Conservation (phyloP, 768 basidiomycete genomes). For the Calocera cornea region DNA sequence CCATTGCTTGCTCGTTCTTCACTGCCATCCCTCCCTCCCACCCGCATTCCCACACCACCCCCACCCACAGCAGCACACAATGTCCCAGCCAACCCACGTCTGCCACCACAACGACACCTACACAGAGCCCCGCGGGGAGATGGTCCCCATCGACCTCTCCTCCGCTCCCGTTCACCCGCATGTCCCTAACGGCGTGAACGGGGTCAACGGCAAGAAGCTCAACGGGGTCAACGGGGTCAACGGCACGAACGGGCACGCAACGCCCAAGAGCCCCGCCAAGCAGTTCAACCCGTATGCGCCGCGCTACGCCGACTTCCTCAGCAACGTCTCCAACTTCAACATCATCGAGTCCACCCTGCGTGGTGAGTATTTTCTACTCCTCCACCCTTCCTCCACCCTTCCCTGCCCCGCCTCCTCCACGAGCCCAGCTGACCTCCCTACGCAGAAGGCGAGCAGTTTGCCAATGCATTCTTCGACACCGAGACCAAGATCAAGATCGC, state of each 20-base stretch:
- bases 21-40: not conserved
- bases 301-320: constrained; percentile 82
- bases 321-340: constrained; percentile 83
- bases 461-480: constrained; percentile 98
- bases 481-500: constrained; percentile 99
- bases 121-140: constrained; percentile 31
- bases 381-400: not conserved
- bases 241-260: constrained; percentile 19
- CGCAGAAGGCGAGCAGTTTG: constrained; percentile 95
- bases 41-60: not conserved
- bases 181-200: constrained; percentile 9
- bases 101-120: not conserved
- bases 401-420: not conserved
- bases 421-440: constrained; percentile 10
- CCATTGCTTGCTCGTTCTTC: not conserved
- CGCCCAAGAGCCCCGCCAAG: constrained; percentile 15
- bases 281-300: constrained; percentile 70
- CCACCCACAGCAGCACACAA: not conserved
- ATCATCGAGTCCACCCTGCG: constrained; percentile 95
- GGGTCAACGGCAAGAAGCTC: constrained; percentile 12
- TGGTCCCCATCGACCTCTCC: constrained; percentile 54
- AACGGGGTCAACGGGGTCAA: constrained; percentile 7
- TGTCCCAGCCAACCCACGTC: not conserved
- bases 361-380: constrained; percentile 52
- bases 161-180: constrained; percentile 11